phyloP scores from a whole-genome alignment of 352 stramenopile genomes.

The Phytophthora vignae region DNA sequence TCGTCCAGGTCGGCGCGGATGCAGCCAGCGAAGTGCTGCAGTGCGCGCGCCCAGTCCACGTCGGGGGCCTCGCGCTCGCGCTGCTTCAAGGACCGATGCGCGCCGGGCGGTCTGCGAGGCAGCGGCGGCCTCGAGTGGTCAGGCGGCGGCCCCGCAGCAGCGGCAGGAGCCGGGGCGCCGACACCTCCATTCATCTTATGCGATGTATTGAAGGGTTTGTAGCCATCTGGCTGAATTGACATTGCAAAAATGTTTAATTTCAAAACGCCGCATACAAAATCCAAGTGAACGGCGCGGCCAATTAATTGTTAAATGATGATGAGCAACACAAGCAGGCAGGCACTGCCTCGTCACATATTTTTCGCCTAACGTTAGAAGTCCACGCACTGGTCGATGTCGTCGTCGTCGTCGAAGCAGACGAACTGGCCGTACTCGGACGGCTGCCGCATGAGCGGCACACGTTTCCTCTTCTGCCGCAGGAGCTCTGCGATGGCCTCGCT shows the following conservation, averaged over 20 bases:
- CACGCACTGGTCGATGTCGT: slow-evolving; percentile 34
- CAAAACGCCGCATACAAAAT: too few species aligned
- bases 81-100: slow-evolving; percentile 28
- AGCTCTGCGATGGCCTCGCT: slow-evolving; percentile 48
- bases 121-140: slow-evolving; percentile 35
- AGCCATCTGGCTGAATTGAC: too few species aligned
- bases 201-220: too few species aligned
- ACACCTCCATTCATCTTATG: slow-evolving; percentile 23
- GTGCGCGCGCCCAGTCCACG: slow-evolving; percentile 44
- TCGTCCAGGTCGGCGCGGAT: slow-evolving; percentile 49
- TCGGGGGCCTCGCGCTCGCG: slow-evolving; percentile 25
- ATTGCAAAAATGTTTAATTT: too few species aligned
- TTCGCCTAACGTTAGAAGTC: slow-evolving; percentile 18
- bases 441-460: slow-evolving; percentile 60
- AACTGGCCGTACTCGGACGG: slow-evolving; percentile 80
- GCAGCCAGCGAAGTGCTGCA: slow-evolving; percentile 50
- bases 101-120: not conserved
- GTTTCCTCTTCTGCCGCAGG: slow-evolving; percentile 46
- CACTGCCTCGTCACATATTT: slow-evolving; percentile 21
- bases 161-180: not conserved
- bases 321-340: too few species aligned
- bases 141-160: not conserved
- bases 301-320: too few species aligned
- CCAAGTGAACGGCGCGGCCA: too few species aligned
- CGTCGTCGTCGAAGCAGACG: slow-evolving; percentile 78